Evolutionary conservation across 1,284 basidiomycete genomes (phyloP), one percentile per base, ranked within the genome.

Genomic region (Irpex rosettiformis): DNA sequence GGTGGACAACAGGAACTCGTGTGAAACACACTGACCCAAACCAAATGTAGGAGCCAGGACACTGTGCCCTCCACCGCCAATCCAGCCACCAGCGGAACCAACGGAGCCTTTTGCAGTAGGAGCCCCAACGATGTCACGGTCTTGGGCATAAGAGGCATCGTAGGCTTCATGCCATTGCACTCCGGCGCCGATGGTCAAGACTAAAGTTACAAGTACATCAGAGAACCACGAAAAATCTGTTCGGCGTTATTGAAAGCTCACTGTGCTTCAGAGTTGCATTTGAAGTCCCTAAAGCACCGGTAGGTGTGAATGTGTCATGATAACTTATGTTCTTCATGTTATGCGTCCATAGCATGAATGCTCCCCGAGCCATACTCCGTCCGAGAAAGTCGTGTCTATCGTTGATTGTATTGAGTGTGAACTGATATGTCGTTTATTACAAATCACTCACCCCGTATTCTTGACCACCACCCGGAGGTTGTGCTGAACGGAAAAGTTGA

Each of bases 161-260:
- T 77, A 78, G 0, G 75, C 77, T 56, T 79, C 76, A 29, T 67
- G 58, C 74, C 77, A 81, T 62, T 78, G 75, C 8, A 78, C 77
- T 2, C 79, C 79, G 27, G 76, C 75, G 33, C 72, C 75, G 37
- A 80, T 58, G 4, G 76, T 79, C 11, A 79, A 64, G 61, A 70
- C 75, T 37, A 11, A 37, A 1, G 4, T 37, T n/a, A n/a, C n/a
- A n/a, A 37, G 33, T 37, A 8, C 33, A 16, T 37, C 33, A 37
- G 33, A 8, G 16, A 8, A 37, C 33, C 16, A 16, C 33, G 33
- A 37, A 37, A 11, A 37, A 11, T 37, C 33, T 16, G 33, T 5
- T 11, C 4, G 33, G 16, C n/a, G n/a, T n/a, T n/a, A n/a, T n/a
- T n/a, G n/a, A n/a, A n/a, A n/a, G n/a, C 33, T 37, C 16, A 37